Percentiles rank a stretch among this genome's conserved stretches.
Conservation (phyloP, 352 stramenopile species). For the Peronosclerospora sorghi region DNA sequence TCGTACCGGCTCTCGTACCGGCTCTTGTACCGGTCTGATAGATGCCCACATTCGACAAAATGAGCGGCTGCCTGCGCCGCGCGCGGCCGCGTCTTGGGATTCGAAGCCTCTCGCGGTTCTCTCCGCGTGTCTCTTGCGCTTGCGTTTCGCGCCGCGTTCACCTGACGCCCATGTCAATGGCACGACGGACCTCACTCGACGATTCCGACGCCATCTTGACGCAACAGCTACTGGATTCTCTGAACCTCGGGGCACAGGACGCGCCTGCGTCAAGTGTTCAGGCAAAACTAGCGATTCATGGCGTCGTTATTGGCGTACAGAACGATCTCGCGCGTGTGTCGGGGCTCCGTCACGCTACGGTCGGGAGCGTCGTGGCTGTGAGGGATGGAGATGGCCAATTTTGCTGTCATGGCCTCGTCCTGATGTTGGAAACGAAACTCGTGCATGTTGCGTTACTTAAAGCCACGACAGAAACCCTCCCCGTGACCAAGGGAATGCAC, state of each 20-base stretch:
- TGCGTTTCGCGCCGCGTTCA: too few relatives aligned
- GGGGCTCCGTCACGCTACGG: conserved; percentile 53
- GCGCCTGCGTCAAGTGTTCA: conserved; percentile 5
- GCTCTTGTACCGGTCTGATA: too few relatives aligned
- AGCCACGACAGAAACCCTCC: not conserved
- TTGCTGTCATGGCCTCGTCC: conserved; percentile 36
- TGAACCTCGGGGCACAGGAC: conserved; percentile 28
- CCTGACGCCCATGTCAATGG: too few relatives aligned
- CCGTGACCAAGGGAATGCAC: conserved; percentile 45
- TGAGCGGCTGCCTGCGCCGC: too few relatives aligned
- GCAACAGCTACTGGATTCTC: conserved; percentile 66
- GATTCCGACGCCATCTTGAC: conserved; percentile 42
- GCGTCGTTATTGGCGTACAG: conserved; percentile 56
- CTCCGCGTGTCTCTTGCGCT: too few relatives aligned
- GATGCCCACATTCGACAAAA: too few relatives aligned
- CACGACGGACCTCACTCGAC: conserved; percentile 16
- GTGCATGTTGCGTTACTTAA: conserved; percentile 50
- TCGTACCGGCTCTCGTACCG: too few relatives aligned
- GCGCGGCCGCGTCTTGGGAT: too few relatives aligned
- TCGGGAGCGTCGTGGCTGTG: conserved; percentile 58
- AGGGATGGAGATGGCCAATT: conserved; percentile 9
- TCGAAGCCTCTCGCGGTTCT: too few relatives aligned
- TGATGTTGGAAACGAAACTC: conserved; percentile 50
- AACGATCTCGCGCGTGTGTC: conserved; percentile 66
- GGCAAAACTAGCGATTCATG: conserved; percentile 31